phyloP scores from a whole-genome alignment of 345 rosid species.

The Triadica sebifera region DNA sequence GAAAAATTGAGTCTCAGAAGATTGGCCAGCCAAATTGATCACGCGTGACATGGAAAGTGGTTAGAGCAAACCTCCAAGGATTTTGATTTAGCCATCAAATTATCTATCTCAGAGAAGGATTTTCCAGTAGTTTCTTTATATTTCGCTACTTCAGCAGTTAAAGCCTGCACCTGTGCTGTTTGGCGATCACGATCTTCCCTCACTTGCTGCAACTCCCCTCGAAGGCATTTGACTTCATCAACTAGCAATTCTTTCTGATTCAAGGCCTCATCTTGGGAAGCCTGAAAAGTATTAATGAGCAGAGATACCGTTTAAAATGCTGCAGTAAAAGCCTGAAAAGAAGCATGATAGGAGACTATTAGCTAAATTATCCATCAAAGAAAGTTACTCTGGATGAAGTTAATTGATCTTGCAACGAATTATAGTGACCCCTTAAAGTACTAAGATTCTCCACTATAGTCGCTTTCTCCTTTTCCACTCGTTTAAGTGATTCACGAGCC shows the following conservation, averaged over 20 bases:
- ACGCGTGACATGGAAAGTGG: background rate
- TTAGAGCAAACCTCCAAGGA: constrained; percentile 68
- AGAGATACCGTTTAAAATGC: background rate
- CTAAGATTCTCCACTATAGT: constrained; percentile 79
- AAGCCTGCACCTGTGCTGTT: constrained; percentile 48
- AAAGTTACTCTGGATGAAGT: constrained; percentile 58
- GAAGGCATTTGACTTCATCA: constrained; percentile 63
- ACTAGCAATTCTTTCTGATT: constrained; percentile 58
- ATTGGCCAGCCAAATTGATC: background rate
- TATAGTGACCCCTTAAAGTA: constrained; percentile 77
- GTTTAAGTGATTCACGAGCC: constrained; percentile 53
- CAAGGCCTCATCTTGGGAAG: constrained; percentile 68
- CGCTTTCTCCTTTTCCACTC: constrained; percentile 73
- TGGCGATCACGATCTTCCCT: constrained; percentile 89
- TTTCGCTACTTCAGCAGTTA: constrained; percentile 53
- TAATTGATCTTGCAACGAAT: constrained; percentile 76
- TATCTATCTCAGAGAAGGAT: constrained; percentile 62
- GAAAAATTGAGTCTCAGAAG: constrained; percentile 10
- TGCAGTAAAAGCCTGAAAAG: background rate
- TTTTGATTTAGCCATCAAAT: constrained; percentile 52
- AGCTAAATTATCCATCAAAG: background rate
- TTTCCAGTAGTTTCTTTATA: constrained; percentile 72
- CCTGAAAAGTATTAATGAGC: constrained; percentile 35
- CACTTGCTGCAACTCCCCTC: constrained; percentile 77
- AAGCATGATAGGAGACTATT: background rate